A percentile compares a stretch with the other conserved stretches of the same genome.
phyloP scores from a whole-genome alignment of 441 rosid genomes.

The Omphalea diandra region DNA sequence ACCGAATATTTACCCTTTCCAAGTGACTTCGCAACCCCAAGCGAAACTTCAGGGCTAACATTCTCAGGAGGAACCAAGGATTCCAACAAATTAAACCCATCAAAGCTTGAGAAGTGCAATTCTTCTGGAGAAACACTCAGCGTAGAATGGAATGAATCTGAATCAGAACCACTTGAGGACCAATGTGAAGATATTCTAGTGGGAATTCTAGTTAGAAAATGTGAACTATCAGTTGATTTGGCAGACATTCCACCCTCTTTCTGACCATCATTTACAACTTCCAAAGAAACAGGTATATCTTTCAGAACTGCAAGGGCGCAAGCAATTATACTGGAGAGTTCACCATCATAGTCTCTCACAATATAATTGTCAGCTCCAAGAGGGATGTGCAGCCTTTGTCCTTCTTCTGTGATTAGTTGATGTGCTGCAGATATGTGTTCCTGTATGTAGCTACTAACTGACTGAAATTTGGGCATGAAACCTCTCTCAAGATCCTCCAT shows the following conservation, averaged over 20 bases:
- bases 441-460: conserved; percentile 37
- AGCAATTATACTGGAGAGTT: conserved; percentile 89
- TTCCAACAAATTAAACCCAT: conserved; percentile 71
- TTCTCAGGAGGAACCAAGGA: conserved; percentile 52
- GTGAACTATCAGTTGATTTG: conserved; percentile 35
- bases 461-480: conserved; percentile 53
- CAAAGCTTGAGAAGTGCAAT: conserved; percentile 68
- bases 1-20: conserved; percentile 83
- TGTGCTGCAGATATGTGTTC: conserved; percentile 44
- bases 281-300: conserved; percentile 36
- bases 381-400: conserved; percentile 72
- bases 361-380: conserved; percentile 52
- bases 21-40: conserved; percentile 63
- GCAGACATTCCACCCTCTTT: conserved; percentile 29
- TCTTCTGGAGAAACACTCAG: conserved; percentile 48
- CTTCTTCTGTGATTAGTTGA: conserved; percentile 73
- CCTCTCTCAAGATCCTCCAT: conserved; percentile 61
- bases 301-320: conserved; percentile 73
- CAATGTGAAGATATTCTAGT: conserved; percentile 45
- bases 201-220: conserved; percentile 35
- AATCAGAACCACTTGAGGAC: conserved; percentile 62
- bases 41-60: conserved; percentile 54
- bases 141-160: conserved; percentile 44
- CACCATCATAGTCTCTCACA: conserved; percentile 86
- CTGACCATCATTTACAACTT: conserved; percentile 26